Base-by-base conservation (phyloP, 768 basidiomycete species). In the Termitomyces sp. region DNA sequence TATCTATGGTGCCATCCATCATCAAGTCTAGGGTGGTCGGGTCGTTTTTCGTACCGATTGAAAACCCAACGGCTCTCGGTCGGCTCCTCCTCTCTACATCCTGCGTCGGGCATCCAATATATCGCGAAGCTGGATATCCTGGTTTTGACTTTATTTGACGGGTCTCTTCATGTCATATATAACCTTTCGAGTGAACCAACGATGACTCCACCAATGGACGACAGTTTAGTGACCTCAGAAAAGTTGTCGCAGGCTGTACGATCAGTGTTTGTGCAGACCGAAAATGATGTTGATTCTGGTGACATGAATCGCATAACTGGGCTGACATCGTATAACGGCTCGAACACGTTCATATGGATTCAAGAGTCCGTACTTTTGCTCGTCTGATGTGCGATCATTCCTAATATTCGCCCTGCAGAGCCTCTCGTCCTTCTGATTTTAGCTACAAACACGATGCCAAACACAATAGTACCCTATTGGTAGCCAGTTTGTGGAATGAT, bases 371-470 rank as follows among this genome's bases (percentile, higher is more conserved):
- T 75, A 6, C 50, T 5, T 27, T 27, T 41, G 23, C 25, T 21
- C 14, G 19, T 43, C 9, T 3, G 46, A 9, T 45, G 55, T 44
- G 23, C 39, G 39, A 16, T 45, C 16, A 10, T 58, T 57, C 10
- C 12, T 1, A 35, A 27, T 54, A 12, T 34, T 37, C 45, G 41
- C 3, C 40, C 10, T 44, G 42, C 67, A 89, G 89, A 66, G 75
- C 77, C 14, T 70, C 75, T 39, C 77, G 81, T 45, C 87, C 87
- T 0, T 78, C 81, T 0, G 89, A 91, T 68, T 89, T 91, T 64
- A 89, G 85, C 68, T 91, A 91, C 73, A 89, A 87, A 59, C 84
- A 88, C 61, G 87, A 91, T 65, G 85, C 89, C 5, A 80, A 81
- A 65, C 83, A 82, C 46, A 76, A 68, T 49, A 79, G 73, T 52